A percentile compares a stretch with the other conserved stretches of the same genome.
Evolutionary conservation across 306 rosid genomes (phyloP).

Genomic region (Fragaria nilgerrensis): DNA sequence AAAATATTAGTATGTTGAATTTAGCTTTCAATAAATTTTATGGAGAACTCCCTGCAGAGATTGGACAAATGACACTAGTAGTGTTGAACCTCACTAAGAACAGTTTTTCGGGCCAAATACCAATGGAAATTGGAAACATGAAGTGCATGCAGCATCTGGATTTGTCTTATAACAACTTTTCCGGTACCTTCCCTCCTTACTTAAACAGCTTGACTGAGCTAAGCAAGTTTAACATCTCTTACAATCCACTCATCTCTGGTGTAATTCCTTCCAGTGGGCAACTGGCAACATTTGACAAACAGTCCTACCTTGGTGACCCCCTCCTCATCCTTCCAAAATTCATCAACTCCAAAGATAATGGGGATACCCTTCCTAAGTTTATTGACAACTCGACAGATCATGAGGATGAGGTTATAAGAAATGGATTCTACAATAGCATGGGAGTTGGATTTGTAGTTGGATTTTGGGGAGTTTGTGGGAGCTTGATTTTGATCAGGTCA

Average conservation of each 20-base stretch:
- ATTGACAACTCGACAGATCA: background rate
- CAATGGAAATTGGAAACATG: conserved; percentile 45
- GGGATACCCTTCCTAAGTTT: background rate
- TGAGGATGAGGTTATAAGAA: background rate
- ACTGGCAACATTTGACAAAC: conserved; percentile 58
- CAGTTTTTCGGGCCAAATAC: conserved; percentile 73
- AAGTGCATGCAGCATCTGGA: conserved; percentile 70
- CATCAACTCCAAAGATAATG: conserved; percentile 23
- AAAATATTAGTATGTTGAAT: conserved; percentile 63
- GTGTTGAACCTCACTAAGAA: conserved; percentile 60
- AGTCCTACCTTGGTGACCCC: conserved; percentile 71
- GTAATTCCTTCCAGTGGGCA: conserved; percentile 50
- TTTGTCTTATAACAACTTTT: conserved; percentile 74
- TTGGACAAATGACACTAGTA: conserved; percentile 53
- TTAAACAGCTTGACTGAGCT: conserved; percentile 55
- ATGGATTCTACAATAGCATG: background rate
- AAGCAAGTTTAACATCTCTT: conserved; percentile 83
- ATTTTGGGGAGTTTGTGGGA: background rate
- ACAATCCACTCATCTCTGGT: conserved; percentile 68
- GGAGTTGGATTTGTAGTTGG: background rate
- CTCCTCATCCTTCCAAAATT: conserved; percentile 55
- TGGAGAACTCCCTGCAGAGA: conserved; percentile 65
- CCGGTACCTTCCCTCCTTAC: conserved; percentile 65
- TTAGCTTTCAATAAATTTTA: conserved; percentile 55
- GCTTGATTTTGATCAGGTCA: background rate